These are phyloP conservation scores for Geotrichum europaeum DNA, from an alignment of 1,139 yeast species.

Conservation along the genomic window DNA sequence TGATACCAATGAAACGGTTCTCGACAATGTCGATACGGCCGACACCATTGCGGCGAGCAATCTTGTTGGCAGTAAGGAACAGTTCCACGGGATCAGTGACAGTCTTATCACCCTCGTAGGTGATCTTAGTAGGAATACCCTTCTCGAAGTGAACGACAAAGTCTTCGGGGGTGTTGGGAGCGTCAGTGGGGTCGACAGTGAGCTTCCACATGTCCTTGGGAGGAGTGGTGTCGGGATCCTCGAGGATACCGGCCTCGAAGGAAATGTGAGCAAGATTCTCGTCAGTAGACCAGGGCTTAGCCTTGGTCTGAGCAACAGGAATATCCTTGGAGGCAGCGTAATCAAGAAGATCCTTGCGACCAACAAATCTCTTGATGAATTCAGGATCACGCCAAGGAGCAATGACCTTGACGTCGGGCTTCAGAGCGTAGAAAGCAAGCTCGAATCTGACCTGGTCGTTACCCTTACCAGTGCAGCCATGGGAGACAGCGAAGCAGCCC, in stretches of 20 bases:
- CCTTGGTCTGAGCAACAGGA: constrained; percentile 94
- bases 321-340: constrained; percentile 88
- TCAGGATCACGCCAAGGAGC: constrained; percentile 99
- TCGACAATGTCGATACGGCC: constrained; percentile 99
- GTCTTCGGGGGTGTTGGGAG: constrained; percentile 89
- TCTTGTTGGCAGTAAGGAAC: constrained; percentile 84
- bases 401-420: constrained; percentile 93
- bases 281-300: constrained; percentile 99
- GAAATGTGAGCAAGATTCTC: constrained; percentile 98
- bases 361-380: constrained; percentile 93
- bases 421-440: constrained; percentile 90
- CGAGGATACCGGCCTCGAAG: constrained; percentile 97
- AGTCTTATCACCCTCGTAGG: constrained; percentile 54
- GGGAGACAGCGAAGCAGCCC: constrained; percentile 97
- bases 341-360: constrained; percentile 90
- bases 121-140: constrained; percentile 82
- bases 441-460: constrained; percentile 98
- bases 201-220: constrained; percentile 99
- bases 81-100: constrained; percentile 86
- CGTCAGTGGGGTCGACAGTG: constrained; percentile 91
- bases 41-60: constrained; percentile 98
- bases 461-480: constrained; percentile 99
- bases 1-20: constrained; percentile 96
- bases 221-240: constrained; percentile 96
- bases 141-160: constrained; percentile 73